Evolutionary conservation across 2,329 filamentous ascomycete species (phyloP).

Genomic region (Beauveria scarabaeidicola): DNA sequence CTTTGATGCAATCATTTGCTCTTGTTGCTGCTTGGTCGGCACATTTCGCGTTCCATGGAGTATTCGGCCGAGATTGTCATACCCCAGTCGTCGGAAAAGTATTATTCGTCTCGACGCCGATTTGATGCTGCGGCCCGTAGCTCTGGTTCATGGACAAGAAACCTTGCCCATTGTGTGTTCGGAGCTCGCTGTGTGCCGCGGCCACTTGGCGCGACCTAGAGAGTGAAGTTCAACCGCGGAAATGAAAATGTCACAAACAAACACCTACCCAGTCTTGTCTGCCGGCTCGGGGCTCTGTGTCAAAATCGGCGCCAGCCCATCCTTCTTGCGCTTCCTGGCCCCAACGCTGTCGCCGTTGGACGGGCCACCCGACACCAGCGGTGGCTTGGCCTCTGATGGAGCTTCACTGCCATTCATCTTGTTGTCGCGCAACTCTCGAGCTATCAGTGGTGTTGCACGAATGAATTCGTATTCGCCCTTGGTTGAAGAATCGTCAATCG

Average conservation of each 20-base stretch:
- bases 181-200: background rate
- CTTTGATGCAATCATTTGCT: background rate
- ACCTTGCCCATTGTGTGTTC: background rate
- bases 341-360: conserved; percentile 24
- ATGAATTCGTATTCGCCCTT: background rate
- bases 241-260: background rate
- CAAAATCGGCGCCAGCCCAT: conserved; percentile 66
- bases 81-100: background rate
- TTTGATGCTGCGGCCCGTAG: background rate
- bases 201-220: background rate
- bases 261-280: conserved; percentile 31
- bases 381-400: conserved; percentile 12
- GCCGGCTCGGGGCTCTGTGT: conserved; percentile 47
- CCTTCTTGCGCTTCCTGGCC: conserved; percentile 67
- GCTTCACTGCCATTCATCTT: conserved; percentile 23
- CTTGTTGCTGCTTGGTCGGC: background rate
- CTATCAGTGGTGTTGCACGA: background rate
- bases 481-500: background rate
- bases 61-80: background rate
- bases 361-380: conserved; percentile 15
- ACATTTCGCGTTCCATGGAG: background rate
- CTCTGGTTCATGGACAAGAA: background rate
- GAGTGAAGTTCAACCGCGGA: background rate
- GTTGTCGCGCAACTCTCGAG: conserved; percentile 9
- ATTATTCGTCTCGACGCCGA: background rate